Base-by-base conservation (phyloP, 306 rosid species). In the Gillenia trifoliata region DNA sequence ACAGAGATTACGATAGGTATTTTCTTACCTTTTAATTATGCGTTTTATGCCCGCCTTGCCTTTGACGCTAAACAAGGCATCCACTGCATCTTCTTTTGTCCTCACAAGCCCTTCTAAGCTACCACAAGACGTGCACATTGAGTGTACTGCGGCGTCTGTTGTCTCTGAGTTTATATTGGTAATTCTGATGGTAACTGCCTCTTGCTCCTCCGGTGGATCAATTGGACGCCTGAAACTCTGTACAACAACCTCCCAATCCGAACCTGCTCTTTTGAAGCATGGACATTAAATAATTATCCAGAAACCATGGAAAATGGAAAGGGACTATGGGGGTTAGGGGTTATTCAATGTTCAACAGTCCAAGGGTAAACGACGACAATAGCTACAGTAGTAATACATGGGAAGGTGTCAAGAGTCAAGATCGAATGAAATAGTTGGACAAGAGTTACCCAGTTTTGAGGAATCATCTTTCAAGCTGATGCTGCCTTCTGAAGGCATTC, bases 71-170 rank as follows among this genome's bases (percentile, higher is more conserved):
- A 74, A 79, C 66, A 74, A 28, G 31, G 60, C 79, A 16, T 74
- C 83, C 28, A 61, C 75, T 36, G 17, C 70, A 50, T 68, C 79
- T 43, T 30, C 56, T 56, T 78, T 78, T 26, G 76, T 61, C 33
- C 79, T 34, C 25, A 68, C 70, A 60, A 79, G 50, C 66, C 83
- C 75, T 29, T 38, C 50, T 50, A 74, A 50, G 50, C 52, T 4
- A 26, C 83, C 83, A 40, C 29, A 74, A 17, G 47, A 59, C 75
- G 22, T 74, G 74, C 83, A 79, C 25, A 59, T 34, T 4, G 83
- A 74, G 40, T 61, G 75, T 25, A 79, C 55, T 38, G 47, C 30
- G 2, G 75, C 68, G 41, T 74, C 66, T 36, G 67, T 64, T 5
- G 76, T 68, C 50, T 68, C 67, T 50, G 75, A 68, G 66, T 52